Conservation (phyloP, 1,284 basidiomycete genomes). For the Puccinia coronata region DNA sequence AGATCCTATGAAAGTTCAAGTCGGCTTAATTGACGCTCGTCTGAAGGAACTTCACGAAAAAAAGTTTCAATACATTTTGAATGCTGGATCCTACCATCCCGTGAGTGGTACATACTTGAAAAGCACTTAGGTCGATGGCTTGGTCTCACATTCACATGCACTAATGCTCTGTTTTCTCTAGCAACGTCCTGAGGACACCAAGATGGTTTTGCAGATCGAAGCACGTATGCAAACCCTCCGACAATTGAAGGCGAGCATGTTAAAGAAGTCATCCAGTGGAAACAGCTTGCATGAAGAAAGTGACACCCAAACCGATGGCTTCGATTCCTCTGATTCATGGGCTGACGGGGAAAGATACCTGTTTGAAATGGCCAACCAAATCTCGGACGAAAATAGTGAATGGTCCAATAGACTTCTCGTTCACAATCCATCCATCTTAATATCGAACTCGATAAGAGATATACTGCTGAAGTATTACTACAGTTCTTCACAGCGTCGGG, state of each 20-base stretch:
- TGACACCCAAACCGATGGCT: neutral
- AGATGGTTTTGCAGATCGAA: constrained; percentile 35
- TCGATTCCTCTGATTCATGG: constrained; percentile 24
- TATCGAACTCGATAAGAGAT: constrained; percentile 77
- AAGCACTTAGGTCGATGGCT: no score
- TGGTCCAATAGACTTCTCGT: constrained; percentile 90
- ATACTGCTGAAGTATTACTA: constrained; percentile 88
- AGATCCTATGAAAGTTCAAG: constrained; percentile 73
- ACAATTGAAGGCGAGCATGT: constrained; percentile 33
- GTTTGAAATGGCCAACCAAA: constrained; percentile 47
- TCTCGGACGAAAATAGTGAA: constrained; percentile 49
- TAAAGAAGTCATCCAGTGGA: neutral
- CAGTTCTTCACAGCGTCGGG: constrained; percentile 71
- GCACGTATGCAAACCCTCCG: constrained; percentile 42
- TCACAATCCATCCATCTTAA: constrained; percentile 79
- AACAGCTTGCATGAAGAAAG: neutral
- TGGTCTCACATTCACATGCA: constrained; percentile 51
- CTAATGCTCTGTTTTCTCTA: neutral
- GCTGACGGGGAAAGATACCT: constrained; percentile 41
- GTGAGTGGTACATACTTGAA: constrained; percentile 7
- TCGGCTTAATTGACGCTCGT: constrained; percentile 67
- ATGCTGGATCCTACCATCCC: constrained; percentile 2
- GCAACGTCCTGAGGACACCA: constrained; percentile 39
- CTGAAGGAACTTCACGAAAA: constrained; percentile 58
- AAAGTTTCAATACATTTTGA: constrained; percentile 20